Base-by-base conservation (phyloP, 352 stramenopile species). In the Pythium guiyangense region DNA sequence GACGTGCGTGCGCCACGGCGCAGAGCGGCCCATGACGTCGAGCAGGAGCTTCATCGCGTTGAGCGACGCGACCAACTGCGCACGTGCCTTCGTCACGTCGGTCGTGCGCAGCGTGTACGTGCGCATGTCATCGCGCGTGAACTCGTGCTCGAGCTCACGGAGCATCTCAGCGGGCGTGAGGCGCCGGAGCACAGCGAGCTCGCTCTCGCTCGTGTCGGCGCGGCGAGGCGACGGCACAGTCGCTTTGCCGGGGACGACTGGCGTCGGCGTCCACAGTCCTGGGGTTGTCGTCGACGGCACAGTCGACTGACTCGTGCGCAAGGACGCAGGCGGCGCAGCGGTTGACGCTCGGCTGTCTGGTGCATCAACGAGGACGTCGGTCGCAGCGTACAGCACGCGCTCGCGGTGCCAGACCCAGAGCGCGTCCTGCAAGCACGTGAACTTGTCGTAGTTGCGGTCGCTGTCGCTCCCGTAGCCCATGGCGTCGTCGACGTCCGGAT, bases 371-470 rank as follows among this genome's bases (percentile, higher is more conserved):
- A 59, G 20, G 39, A 50, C 29, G 52, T 90, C 80, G 26, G 79
- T 85, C 9, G 73, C 68, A 26, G 77, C 77, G 57, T 92, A 92
- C 46, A 78, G 44, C 34, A 92, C 56, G 3, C 61, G 71, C 31
- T 72, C 52, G 12, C 84, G 79, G 49, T 92, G 82, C 82, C 82
- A 92, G 51, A 90, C 74, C 20, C 72, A 75, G 37, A 92, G 57
- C 4, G 79, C 82, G 44, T 92, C 82, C 63, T 92, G 82, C 11
- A 92, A 67, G 60, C 82, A 92, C 14, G 82, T 92, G 37, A 90
- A 92, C 50, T 88, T 89, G 68, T 92, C 81, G 56, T 92, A 92
- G 6, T 79, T 88, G 49, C 74, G 71, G 26, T 84, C 74, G 6
- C 52, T 53, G 42, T 76, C 58, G 49, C 67, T 67, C 17, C 58